A percentile compares a stretch with the other conserved stretches of the same genome.
Conservation (phyloP, 768 basidiomycete species). For the Cystobasidiopsis lactophilus region DNA sequence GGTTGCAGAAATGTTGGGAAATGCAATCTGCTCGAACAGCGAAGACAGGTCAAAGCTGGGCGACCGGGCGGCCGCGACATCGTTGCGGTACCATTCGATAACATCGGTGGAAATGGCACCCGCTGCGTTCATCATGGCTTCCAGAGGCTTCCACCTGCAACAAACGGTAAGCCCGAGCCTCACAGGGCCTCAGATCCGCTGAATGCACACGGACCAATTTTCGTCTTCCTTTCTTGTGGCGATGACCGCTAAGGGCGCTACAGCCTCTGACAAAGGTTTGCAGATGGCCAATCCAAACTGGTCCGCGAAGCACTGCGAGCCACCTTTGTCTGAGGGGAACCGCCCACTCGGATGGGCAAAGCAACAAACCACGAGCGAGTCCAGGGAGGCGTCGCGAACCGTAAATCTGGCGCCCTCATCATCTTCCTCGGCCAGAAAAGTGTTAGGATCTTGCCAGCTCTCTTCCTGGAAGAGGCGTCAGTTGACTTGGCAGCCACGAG, state of each 20-base stretch:
- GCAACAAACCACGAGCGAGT: conserved; percentile 49
- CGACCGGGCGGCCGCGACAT: conserved; percentile 38
- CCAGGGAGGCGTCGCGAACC: conserved; percentile 61
- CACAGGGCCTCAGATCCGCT: no score
- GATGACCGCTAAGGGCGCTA: conserved; percentile 2
- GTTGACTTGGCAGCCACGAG: neutral
- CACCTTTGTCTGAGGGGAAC: no score
- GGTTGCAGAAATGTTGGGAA: conserved; percentile 44
- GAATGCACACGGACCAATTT: no score
- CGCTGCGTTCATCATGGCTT: conserved; percentile 20
- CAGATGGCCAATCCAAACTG: conserved; percentile 3
- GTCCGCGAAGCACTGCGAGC: conserved; percentile 21
- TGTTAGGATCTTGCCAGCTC: conserved; percentile 75
- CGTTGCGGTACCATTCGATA: conserved; percentile 52
- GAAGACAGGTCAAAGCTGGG: conserved; percentile 56
- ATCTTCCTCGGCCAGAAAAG: conserved; percentile 83
- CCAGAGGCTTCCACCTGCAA: conserved; percentile 2
- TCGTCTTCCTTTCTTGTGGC: no score
- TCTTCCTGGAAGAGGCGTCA: conserved; percentile 54
- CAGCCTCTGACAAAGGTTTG: conserved; percentile 8
- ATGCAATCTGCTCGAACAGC: conserved; percentile 56
- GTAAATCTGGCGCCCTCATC: conserved; percentile 69
- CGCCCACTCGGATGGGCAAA: no score
- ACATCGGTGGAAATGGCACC: conserved; percentile 59
- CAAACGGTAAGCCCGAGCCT: conserved; percentile 35